Percentiles rank a stretch among this genome's conserved stretches.
Evolutionary conservation across 371 early-diverging fungal genomes (phyloP).

Genomic region (Mortierella sp.): DNA sequence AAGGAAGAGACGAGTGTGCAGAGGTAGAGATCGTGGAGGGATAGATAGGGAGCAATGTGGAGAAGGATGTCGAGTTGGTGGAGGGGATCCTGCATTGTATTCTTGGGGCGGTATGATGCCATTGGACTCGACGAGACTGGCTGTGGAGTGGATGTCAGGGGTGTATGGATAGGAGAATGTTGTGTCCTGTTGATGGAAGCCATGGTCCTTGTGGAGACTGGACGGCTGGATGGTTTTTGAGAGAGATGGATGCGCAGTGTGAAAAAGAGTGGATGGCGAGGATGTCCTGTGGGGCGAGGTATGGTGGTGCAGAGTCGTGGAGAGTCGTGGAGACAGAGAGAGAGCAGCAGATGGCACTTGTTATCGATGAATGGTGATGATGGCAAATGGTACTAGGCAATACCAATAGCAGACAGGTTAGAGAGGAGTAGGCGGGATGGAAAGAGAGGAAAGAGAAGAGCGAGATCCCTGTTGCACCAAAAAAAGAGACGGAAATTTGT

Average conservation of each 20-base stretch:
- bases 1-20: slow-evolving; percentile 14
- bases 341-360: no score
- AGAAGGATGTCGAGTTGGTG: slow-evolving; percentile 14
- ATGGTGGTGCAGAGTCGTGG: no score
- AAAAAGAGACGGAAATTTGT: no score
- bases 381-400: no score
- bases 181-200: no score
- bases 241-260: neutral
- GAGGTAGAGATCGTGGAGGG: slow-evolving; percentile 5
- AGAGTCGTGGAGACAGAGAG: no score
- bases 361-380: no score
- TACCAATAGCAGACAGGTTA: no score
- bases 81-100: neutral
- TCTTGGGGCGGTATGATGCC: neutral
- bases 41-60: slow-evolving; percentile 13
- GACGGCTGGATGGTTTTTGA: neutral
- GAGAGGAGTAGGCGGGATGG: neutral
- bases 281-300: no score
- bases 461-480: neutral
- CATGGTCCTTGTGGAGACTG: neutral
- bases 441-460: neutral
- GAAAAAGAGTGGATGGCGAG: no score
- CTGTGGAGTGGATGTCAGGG: neutral
- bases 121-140: neutral
- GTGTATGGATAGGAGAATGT: no score